phyloP scores from a whole-genome alignment of 352 stramenopile species.

The Phytophthora cryptogea region DNA sequence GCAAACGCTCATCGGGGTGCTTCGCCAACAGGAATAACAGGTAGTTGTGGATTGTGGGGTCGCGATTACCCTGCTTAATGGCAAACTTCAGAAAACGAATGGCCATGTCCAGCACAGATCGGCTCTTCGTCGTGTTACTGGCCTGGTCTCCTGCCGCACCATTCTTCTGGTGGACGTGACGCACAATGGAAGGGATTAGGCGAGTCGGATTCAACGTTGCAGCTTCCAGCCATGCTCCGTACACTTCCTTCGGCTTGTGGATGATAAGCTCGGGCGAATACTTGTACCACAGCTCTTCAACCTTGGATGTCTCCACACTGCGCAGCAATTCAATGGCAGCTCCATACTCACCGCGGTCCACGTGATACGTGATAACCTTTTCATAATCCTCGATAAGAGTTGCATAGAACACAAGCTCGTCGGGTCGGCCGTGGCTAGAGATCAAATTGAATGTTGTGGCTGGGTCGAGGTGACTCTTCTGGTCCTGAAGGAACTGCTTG shows the following conservation, averaged over 20 bases:
- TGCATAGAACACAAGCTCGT: constrained; percentile 93
- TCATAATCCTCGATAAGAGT: constrained; percentile 95
- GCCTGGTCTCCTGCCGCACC: constrained; percentile 15
- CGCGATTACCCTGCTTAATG: constrained; percentile 90
- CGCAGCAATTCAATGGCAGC: constrained; percentile 89
- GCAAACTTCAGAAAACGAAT: constrained; percentile 94
- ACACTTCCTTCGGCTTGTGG: constrained; percentile 90
- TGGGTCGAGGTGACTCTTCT: constrained; percentile 86
- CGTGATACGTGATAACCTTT: constrained; percentile 93
- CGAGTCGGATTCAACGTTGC: constrained; percentile 90
- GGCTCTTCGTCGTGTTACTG: constrained; percentile 50
- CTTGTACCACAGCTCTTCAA: constrained; percentile 95
- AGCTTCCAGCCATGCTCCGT: constrained; percentile 91
- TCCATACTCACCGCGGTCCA: constrained; percentile 89
- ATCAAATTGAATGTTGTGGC: constrained; percentile 93
- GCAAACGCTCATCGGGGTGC: constrained; percentile 84
- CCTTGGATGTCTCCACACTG: constrained; percentile 88
- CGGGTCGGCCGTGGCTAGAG: constrained; percentile 89
- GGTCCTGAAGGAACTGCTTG: constrained; percentile 91
- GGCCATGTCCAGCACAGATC: constrained; percentile 86
- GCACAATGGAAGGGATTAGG: constrained; percentile 93
- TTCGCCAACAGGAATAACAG: constrained; percentile 91
- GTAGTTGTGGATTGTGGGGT: constrained; percentile 94
- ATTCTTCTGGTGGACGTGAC: constrained; percentile 85
- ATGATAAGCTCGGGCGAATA: constrained; percentile 94